phyloP scores from a whole-genome alignment of 2,329 filamentous ascomycete genomes.

The Diaporthe helianthi region DNA sequence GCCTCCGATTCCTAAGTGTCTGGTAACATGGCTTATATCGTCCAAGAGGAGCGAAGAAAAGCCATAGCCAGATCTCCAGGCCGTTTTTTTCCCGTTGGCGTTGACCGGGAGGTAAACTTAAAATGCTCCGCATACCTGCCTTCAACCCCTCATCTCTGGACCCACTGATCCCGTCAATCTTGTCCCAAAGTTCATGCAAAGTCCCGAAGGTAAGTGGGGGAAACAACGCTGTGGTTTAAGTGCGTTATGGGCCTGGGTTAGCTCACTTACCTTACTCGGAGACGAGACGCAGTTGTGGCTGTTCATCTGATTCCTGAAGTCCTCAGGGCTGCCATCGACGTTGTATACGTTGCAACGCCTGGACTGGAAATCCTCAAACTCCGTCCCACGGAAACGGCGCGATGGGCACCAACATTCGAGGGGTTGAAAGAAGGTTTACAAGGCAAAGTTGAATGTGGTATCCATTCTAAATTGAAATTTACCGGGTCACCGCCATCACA shows the following conservation, averaged over 20 bases:
- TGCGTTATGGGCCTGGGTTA: neutral
- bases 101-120: neutral
- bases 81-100: neutral
- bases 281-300: neutral
- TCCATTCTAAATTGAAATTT: neutral
- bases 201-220: conserved; percentile 9
- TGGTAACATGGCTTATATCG: neutral
- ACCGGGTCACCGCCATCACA: neutral
- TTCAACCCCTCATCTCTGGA: conserved; percentile 1
- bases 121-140: neutral
- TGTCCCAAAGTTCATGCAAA: conserved; percentile 19
- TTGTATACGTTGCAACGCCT: neutral
- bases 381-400: neutral
- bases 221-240: neutral
- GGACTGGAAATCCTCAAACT: neutral
- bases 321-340: neutral
- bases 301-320: conserved; percentile 6
- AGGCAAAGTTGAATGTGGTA: neutral
- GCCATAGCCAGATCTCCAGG: neutral
- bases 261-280: neutral
- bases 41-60: neutral
- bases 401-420: neutral
- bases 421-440: neutral
- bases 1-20: neutral
- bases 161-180: conserved; percentile 21